Base-by-base conservation (phyloP, 345 rosid species). In the Aethionema arabicum region DNA sequence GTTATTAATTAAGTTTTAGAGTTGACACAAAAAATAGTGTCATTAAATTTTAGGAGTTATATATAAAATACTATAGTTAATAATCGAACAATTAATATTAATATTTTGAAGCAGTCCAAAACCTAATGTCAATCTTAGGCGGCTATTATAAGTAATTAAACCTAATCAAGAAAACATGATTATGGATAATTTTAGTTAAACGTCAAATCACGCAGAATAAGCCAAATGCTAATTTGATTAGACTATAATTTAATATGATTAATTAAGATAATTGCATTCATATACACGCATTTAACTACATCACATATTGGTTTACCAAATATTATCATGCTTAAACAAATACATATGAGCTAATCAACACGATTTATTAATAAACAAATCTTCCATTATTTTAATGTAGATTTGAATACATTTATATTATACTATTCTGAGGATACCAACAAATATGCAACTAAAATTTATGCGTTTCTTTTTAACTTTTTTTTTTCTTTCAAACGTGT, bases 141-240 rank as follows among this genome's bases (percentile, higher is more conserved):
- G 32, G 52, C 65, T 27, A 33, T 12, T 67, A 31, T 30, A 56
- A 66, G 56, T 58, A 10, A 41, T 6, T 58, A 36, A 58, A 49
- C 9, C 15, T 15, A 58, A 12, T 32, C 41, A 32, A n/a, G 44
- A 29, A 46, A 54, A 16, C 11, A 14, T 8, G 46, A 32, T 35
- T 44, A 16, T 37, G 12, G 44, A 40, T 58, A 50, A 56, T 57
- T 21, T 21, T 57, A 33, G 52, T 32, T 50, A 50, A 29, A 67
- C 45, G 59, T 67, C 52, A 3, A 56, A 58, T 67, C 72, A 67
- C n/a, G 14, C 40, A 32, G 59, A 58, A n/a, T 42, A 32, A 12
- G 32, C 52, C 58, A 67, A 50, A 42, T 49, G 71, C 37, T 40
- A 49, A 32, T 49, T 48, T 48, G 13, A 32, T 12, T 51, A 52